These are phyloP conservation scores for Penicillium diatomitis DNA, from an alignment of 495 filamentous ascomycete species.

Conservation along the genomic window DNA sequence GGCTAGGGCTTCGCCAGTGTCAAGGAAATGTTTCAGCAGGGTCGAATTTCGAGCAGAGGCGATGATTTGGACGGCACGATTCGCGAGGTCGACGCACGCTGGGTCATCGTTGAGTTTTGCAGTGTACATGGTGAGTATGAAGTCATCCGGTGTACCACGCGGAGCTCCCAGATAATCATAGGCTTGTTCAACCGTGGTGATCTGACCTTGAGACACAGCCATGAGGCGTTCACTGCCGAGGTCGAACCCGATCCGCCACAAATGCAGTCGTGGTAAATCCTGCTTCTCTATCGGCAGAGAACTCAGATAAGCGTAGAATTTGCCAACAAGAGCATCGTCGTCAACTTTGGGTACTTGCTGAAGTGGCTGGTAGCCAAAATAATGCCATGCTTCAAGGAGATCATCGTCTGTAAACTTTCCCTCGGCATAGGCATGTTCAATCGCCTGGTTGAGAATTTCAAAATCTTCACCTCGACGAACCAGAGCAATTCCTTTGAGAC, in stretches of 20 bases:
- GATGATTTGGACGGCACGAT: constrained; percentile 48
- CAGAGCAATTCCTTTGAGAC: constrained; percentile 26
- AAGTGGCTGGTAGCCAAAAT: constrained; percentile 34
- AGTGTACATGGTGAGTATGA: constrained; percentile 48
- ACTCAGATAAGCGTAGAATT: constrained; percentile 44
- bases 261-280: constrained; percentile 39
- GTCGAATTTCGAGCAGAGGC: constrained; percentile 46
- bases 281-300: constrained; percentile 33
- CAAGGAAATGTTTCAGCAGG: constrained; percentile 44
- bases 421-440: constrained; percentile 30
- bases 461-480: constrained; percentile 28
- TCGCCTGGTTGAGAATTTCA: constrained; percentile 26
- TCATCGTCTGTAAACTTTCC: constrained; percentile 43
- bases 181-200: constrained; percentile 55
- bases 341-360: constrained; percentile 26
- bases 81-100: constrained; percentile 37
- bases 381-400: constrained; percentile 45
- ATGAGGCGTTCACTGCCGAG: constrained; percentile 45
- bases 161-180: constrained; percentile 47
- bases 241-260: constrained; percentile 48
- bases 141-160: constrained; percentile 46
- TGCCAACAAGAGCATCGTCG: constrained; percentile 50
- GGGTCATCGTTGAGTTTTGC: constrained; percentile 46
- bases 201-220: constrained; percentile 18
- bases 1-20: constrained; percentile 42